Percentiles rank a stretch among this genome's conserved stretches.
Evolutionary conservation across 306 rosid genomes (phyloP).

Genomic region (Vigna unguiculata): DNA sequence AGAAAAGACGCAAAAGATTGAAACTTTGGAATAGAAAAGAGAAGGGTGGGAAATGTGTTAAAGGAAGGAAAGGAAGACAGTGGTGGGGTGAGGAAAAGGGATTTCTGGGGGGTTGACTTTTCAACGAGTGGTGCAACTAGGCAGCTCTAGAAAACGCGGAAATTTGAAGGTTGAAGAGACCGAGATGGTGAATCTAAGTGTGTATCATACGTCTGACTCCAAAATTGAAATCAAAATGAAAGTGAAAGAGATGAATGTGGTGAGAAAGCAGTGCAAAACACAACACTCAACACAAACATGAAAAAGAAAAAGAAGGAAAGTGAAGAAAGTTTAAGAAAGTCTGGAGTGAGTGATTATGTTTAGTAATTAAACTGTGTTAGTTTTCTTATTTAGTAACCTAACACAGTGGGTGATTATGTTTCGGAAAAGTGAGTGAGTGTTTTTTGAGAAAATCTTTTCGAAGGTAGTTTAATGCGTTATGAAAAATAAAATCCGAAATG

Average conservation of each 20-base stretch:
- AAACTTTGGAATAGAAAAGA: constrained; percentile 16
- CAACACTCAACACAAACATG: background rate
- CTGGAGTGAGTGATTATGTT: too few species aligned
- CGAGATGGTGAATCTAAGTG: constrained; percentile 1
- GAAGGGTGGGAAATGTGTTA: background rate
- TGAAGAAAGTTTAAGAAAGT: constrained; percentile 2
- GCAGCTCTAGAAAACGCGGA: constrained; percentile 36
- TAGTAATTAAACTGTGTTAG: too few species aligned
- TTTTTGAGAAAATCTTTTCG: too few species aligned
- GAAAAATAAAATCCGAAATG: too few species aligned
- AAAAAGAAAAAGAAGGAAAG: constrained; percentile 27
- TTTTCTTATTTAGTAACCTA: too few species aligned
- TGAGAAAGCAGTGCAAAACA: background rate
- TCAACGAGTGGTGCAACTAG: constrained; percentile 14
- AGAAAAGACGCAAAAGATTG: constrained; percentile 20
- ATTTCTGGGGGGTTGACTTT: constrained; percentile 44
- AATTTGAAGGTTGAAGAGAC: background rate
- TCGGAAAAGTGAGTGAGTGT: too few species aligned
- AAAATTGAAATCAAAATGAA: background rate
- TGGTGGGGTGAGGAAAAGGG: background rate
- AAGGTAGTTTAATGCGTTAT: too few species aligned
- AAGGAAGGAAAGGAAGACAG: background rate
- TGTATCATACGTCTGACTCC: background rate
- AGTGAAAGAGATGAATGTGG: background rate
- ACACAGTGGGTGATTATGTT: too few species aligned